These are phyloP conservation scores for Ustilago sp. DNA, from an alignment of 1,284 basidiomycete species.

Conservation along the genomic window DNA sequence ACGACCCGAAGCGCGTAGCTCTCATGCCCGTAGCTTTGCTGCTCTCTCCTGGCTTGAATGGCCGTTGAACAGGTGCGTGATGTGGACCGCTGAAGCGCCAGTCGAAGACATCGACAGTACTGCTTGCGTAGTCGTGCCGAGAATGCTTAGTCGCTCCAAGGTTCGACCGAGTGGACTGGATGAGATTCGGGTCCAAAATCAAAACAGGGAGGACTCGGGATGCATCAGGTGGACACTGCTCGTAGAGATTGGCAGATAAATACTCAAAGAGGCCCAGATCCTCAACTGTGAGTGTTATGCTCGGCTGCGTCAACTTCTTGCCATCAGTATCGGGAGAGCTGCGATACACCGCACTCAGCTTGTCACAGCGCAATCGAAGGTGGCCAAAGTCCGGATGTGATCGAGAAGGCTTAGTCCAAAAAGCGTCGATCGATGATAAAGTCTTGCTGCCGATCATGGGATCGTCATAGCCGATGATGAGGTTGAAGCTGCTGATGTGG, in stretches of 20 bases:
- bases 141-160: slow-evolving; percentile 5
- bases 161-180: slow-evolving; percentile 5
- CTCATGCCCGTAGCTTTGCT: not conserved
- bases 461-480: slow-evolving; percentile 50
- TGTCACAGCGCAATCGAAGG: slow-evolving; percentile 46
- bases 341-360: slow-evolving; percentile 16
- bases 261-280: slow-evolving; percentile 51
- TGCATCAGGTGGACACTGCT: slow-evolving; percentile 19
- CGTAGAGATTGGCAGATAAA: slow-evolving; percentile 17
- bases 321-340: not conserved
- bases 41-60: not conserved
- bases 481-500: slow-evolving; percentile 25
- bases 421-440: slow-evolving; percentile 19
- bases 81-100: slow-evolving; percentile 37
- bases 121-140: slow-evolving; percentile 34
- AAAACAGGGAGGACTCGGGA: slow-evolving; percentile 39
- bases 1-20: slow-evolving; percentile 29
- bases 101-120: slow-evolving; percentile 44
- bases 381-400: slow-evolving; percentile 52
- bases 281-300: slow-evolving; percentile 15
- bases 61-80: not conserved
- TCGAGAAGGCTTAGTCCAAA: slow-evolving; percentile 51
- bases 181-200: slow-evolving; percentile 39
- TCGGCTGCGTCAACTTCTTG: not conserved
- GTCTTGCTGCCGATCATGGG: not conserved